Base-by-base conservation (phyloP, 257 asterid genomes). In the Solanum bulbocastanum region DNA sequence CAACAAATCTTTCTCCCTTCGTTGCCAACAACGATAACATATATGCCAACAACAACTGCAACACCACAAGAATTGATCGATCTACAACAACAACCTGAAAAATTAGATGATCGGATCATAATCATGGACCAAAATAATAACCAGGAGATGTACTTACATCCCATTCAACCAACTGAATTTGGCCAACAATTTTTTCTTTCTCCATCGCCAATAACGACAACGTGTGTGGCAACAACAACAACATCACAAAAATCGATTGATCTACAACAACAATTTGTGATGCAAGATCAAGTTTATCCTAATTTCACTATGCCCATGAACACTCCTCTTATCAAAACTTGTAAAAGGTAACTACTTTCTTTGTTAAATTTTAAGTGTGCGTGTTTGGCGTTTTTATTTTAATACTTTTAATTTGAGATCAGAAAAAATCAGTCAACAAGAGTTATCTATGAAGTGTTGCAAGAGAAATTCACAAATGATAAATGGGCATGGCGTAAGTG, bases 401-500 rank as follows among this genome's bases (percentile, higher is more conserved):
- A 68, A 6, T 68, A 2, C 20, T 68, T 27, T 2, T 27, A 7
- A 27, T 68, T 68, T 27, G 10, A n/a, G n/a, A 27, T 27, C 90
- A 94, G 96, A 94, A 96, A 93, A 87, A 94, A 91, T 52, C 94
- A 92, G 71, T 93, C 90, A 87, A 72, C 16, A 66, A 93, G 92
- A 87, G 40, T 88, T 69, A 88, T 94, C 30, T 92, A 42, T 25
- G 92, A 91, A 49, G 90, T 94, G 96, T 93, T 94, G 37, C 93
- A 93, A 25, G 99, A 93, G 35, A 95, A 95, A 90, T 92, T 95
- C 89, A 89, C 93, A 1, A 92, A 91, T 73, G 98, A 93, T 92
- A 91, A 92, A 56, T 93, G 98, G 49, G 15, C 49, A 42, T 42
- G 49, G 49, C 49, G 14, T 42, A 42, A 42, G 49, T 42, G 1